A percentile compares a stretch with the other conserved stretches of the same genome.
These are phyloP conservation scores for Naganishia vaughanmartiniae DNA, from an alignment of 768 basidiomycete genomes.

Conservation along the genomic window DNA sequence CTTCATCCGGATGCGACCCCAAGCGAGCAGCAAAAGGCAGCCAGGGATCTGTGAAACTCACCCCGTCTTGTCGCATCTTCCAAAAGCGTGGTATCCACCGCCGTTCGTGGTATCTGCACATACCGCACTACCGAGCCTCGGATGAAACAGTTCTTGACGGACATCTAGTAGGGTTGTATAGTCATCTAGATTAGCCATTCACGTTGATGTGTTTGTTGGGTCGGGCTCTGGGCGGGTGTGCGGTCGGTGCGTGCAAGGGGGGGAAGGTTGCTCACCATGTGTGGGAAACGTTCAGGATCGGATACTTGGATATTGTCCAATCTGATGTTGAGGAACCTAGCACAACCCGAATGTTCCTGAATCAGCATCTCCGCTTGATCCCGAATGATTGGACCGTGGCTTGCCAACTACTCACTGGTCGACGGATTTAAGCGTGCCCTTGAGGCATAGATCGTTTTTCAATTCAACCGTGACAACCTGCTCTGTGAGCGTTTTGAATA, in stretches of 20 bases:
- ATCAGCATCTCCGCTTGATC: slow-evolving; percentile 54
- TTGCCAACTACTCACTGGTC: slow-evolving; percentile 73
- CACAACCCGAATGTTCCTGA: background rate
- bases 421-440: slow-evolving; percentile 90
- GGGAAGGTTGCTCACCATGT: slow-evolving; percentile 66
- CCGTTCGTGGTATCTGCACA: slow-evolving; percentile 85
- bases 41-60: slow-evolving; percentile 48
- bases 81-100: slow-evolving; percentile 88
- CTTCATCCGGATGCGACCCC: too few relatives aligned
- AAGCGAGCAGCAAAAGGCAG: background rate
- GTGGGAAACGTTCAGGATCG: slow-evolving; percentile 89
- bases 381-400: slow-evolving; percentile 56
- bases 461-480: slow-evolving; percentile 95
- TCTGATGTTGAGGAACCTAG: slow-evolving; percentile 75
- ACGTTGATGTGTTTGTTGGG: background rate
- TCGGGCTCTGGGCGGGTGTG: too few relatives aligned
- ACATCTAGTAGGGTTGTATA: slow-evolving; percentile 64
- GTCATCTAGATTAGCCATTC: background rate
- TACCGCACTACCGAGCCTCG: slow-evolving; percentile 97
- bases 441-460: slow-evolving; percentile 97
- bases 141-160: slow-evolving; percentile 98
- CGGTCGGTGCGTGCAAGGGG: too few relatives aligned
- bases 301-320: slow-evolving; percentile 88
- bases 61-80: slow-evolving; percentile 97
- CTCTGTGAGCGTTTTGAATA: slow-evolving; percentile 98